Base-by-base conservation (phyloP, 2,329 filamentous ascomycete genomes). In the Hyphodiscus sp. region DNA sequence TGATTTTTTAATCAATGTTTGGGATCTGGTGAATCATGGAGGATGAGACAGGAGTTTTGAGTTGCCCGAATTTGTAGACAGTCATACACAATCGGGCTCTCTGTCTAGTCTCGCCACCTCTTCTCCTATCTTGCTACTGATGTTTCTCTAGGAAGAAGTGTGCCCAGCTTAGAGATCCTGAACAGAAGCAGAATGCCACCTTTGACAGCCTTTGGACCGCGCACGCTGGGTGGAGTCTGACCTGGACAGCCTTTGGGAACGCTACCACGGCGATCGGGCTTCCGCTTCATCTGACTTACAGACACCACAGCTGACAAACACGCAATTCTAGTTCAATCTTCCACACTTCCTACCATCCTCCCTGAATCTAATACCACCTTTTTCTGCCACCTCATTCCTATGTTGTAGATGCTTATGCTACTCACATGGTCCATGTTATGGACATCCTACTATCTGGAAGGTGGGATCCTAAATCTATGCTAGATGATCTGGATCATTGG, bases 401-500 rank as follows among this genome's bases (percentile, higher is more conserved):
- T 18, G 68, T 76, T 1, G 74, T 76, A 1, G 68, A 69, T n/a
- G 72, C 72, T 0, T 78, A 78, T 61, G 73, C 71, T 54, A 75
- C 69, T 0, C 73, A 76, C 56, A 72, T 78, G 18, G 60, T 77
- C 0, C 74, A 75, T 48, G 75, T 78, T 0, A 67, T 78, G 0
- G 69, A 76, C 52, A 74, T 78, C 2, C 65, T 78, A 0, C 64
- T 78, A 0, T 69, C 76, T 53, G 74, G 74, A 0, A 76, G 76
- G 61, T 77, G 74, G 74, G 75, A 78, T 55, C 72, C 74, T 2
- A 72, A 77, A 38, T 72, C 68, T 30, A 74, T 78, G 70, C 65
- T 78, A 43, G 75, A 78, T 53, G 71, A 76, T 55, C 67, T 71
- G 20, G 74, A 75, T 50, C 71, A 73, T 62, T 78, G 74, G 73